These are phyloP conservation scores for Penicillium nordicum DNA, from an alignment of 2,329 filamentous ascomycete species.

Conservation along the genomic window DNA sequence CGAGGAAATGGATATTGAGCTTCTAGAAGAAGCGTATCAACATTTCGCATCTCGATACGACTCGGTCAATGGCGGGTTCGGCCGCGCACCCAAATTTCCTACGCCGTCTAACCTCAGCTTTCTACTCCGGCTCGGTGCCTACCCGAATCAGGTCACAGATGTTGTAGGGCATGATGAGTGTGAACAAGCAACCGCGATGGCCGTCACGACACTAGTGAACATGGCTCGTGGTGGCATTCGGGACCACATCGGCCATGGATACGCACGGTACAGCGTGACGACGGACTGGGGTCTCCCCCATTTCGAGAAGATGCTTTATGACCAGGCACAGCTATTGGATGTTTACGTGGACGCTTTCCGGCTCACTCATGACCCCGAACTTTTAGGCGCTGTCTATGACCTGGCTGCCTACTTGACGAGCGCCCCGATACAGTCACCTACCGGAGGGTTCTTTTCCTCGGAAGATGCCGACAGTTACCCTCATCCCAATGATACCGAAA, in stretches of 20 bases:
- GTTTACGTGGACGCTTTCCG: slow-evolving; percentile 86
- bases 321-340: slow-evolving; percentile 80
- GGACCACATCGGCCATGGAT: slow-evolving; percentile 74
- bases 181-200: slow-evolving; percentile 71
- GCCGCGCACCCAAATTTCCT: slow-evolving; percentile 77
- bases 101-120: slow-evolving; percentile 83
- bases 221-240: slow-evolving; percentile 72
- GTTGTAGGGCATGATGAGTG: slow-evolving; percentile 84
- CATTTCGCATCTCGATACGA: slow-evolving; percentile 82
- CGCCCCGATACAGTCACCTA: slow-evolving; percentile 61
- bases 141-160: slow-evolving; percentile 70
- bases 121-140: slow-evolving; percentile 69
- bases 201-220: slow-evolving; percentile 71
- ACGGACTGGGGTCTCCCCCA: slow-evolving; percentile 90
- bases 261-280: slow-evolving; percentile 83
- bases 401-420: slow-evolving; percentile 82
- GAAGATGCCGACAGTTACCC: slow-evolving; percentile 87
- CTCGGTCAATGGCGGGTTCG: slow-evolving; percentile 73
- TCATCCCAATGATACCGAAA: slow-evolving; percentile 69
- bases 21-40: slow-evolving; percentile 83
- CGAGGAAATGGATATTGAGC: slow-evolving; percentile 79
- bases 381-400: slow-evolving; percentile 75
- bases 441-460: slow-evolving; percentile 78
- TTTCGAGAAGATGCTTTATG: slow-evolving; percentile 95
- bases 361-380: slow-evolving; percentile 63